A percentile compares a stretch with the other conserved stretches of the same genome.
Evolutionary conservation across 805 yeast genomes (phyloP).

Genomic region (Isabelozyma heimii): DNA sequence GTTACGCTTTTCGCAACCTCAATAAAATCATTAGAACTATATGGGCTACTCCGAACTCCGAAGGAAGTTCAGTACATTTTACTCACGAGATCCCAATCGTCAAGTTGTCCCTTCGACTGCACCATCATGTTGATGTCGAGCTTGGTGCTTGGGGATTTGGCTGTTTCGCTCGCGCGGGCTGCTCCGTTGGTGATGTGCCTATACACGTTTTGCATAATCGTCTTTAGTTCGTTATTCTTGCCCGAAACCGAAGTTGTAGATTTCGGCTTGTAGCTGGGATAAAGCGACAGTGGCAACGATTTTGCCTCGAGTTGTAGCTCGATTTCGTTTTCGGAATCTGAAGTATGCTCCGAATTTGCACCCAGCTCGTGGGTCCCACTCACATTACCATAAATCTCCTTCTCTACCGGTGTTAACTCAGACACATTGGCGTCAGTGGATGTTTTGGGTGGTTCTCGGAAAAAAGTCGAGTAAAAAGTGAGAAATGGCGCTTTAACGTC

Average conservation of each 20-base stretch:
- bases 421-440: not conserved
- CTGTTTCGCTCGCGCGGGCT: constrained; percentile 2
- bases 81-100: constrained; percentile 38
- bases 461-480: not conserved
- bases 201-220: constrained; percentile 31
- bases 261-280: not conserved
- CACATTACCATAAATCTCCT: constrained; percentile 20
- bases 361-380: constrained; percentile 14
- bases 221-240: constrained; percentile 15
- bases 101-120: constrained; percentile 18
- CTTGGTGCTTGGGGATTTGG: not conserved
- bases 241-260: not conserved
- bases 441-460: not conserved
- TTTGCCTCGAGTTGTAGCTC: not conserved
- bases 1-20: not conserved
- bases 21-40: too few relatives aligned
- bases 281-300: not conserved
- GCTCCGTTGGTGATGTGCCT: constrained; percentile 16
- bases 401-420: not conserved
- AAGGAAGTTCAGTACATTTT: constrained; percentile 15
- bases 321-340: not conserved
- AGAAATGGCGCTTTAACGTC: not conserved
- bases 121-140: constrained; percentile 11
- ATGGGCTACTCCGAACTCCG: not conserved
- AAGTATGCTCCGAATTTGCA: not conserved